Base-by-base conservation (phyloP, 176 grass and related monocot genomes). In the Aegilops sharonensis region DNA sequence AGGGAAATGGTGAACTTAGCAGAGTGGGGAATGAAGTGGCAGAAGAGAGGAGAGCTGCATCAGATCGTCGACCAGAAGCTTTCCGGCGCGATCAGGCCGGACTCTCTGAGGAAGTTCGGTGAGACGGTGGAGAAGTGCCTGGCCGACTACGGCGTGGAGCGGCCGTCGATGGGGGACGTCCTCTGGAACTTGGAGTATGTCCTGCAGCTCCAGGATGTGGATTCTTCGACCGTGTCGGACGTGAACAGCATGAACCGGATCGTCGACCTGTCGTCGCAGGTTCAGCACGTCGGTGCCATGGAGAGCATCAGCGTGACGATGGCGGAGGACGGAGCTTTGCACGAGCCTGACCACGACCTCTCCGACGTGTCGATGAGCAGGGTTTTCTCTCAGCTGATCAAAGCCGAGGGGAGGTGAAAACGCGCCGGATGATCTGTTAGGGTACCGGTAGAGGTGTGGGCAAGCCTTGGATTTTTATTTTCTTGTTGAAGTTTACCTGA, bases 11-110 rank as follows among this genome's bases (percentile, higher is more conserved):
- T 95, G 70, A 98, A 94, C 68, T 81, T 98, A 34, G 96, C 91
- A 5, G 96, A 98, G 76, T 98, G 96, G 96, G 96, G 93, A 21
- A 94, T 98, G 93, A 94, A 92, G 76, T 95, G 93, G 92, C 90
- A 91, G 85, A 95, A 94, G 79, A 90, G 90, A 77, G 92, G 93
- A 64, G 93, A 95, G 91, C 57, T 98, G 85, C 88, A 94, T 13
- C 91, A 92, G 70, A 95, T 98, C 17, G 90, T 94, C 1, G 96
- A 98, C 52, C 88, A 92, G 78, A 72, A 72, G 68, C 88, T 98
- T 36, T 80, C 88, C 2, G 92, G 79, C 42, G 89, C 90, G 0
- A 95, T 98, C 73, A 95, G 85, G 75, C 84, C 93, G 20, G 93
- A 92, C 9, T 98, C 96, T 75, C 81, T 98, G 18, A 95, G 92